Base-by-base conservation (phyloP, 1,284 basidiomycete genomes). In the Mycosarcoma mackinlayi region DNA sequence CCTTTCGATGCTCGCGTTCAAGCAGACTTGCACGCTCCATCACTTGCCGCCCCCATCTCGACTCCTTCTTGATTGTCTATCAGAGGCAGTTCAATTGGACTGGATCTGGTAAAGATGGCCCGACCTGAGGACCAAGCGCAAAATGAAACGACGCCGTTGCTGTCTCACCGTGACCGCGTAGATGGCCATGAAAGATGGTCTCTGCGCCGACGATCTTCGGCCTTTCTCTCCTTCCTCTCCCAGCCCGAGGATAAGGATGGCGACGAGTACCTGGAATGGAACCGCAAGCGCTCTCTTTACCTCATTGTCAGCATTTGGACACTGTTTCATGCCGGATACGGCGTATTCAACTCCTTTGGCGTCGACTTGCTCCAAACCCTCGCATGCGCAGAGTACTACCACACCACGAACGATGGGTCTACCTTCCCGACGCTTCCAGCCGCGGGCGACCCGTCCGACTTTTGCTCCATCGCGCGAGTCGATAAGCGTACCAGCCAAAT, bases 331-430 rank as follows among this genome's bases (percentile, higher is more conserved):
- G 18, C 54, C 16, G 61, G 37, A n/a, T 33, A 47, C 13, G 53
- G 48, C 18, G 42, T 64, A 14, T 21, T n/a, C 14, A 53, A 61
- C 23, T 46, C 57, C 3, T 70, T 53, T 33, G 31, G 11, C 6
- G 28, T 57, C 40, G 67, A 70, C 28, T 30, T 60, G 13, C 13
- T 70, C 18, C 56, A 70, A 42, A 70, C 67, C 0, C 42, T 70
- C 0, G 44, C 54, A 1, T 70, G 67, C 27, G 67, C 67, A 39
- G 67, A 70, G 19, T 65, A 70, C 53, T 70, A 70, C 25, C 42
- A 64, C 41, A 16, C 58, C 4, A 21, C 18, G 6, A 8, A 49
- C 10, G 31, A 58, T 16, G 44, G 28, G 9, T 51, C 66, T 1
- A 40, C 42, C 3, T 49, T 49, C 19, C 49, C 53, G 5, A 60